Conservation (phyloP, 495 filamentous ascomycete genomes). For the Annulohypoxylon stygium region DNA sequence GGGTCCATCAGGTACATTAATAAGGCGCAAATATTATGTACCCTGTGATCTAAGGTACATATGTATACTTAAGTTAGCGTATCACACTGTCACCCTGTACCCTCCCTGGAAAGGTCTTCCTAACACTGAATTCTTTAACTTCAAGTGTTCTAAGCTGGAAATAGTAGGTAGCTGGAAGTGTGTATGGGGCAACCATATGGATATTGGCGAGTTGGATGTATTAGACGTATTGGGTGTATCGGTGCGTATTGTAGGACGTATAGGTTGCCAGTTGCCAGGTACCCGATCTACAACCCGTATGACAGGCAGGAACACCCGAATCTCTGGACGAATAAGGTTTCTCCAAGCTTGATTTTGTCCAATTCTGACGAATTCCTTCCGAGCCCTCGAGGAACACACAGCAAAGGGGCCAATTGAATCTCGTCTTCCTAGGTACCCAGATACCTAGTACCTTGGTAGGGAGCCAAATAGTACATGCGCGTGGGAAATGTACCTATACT, state of each 20-base stretch:
- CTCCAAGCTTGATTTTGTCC: slow-evolving; percentile 42
- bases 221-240: slow-evolving; percentile 3
- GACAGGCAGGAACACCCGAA: slow-evolving; percentile 48
- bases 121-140: slow-evolving; percentile 23
- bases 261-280: slow-evolving; percentile 40
- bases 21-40: slow-evolving; percentile 43
- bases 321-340: slow-evolving; percentile 43
- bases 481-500: neutral
- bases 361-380: slow-evolving; percentile 42
- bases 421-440: slow-evolving; percentile 3
- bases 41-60: slow-evolving; percentile 22
- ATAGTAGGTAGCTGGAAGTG: slow-evolving; percentile 30
- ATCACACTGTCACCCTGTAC: slow-evolving; percentile 36
- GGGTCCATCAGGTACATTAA: slow-evolving; percentile 46
- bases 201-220: neutral
- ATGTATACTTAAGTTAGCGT: slow-evolving; percentile 30
- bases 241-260: slow-evolving; percentile 13
- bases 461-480: neutral
- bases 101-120: slow-evolving; percentile 26
- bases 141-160: slow-evolving; percentile 34
- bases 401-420: neutral
- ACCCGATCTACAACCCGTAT: slow-evolving; percentile 46
- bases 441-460: slow-evolving; percentile 13
- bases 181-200: neutral
- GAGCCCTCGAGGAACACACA: slow-evolving; percentile 22